Evolutionary conservation across 139 green algal species (phyloP).

Genomic region (Astrephomene gubernaculifera): DNA sequence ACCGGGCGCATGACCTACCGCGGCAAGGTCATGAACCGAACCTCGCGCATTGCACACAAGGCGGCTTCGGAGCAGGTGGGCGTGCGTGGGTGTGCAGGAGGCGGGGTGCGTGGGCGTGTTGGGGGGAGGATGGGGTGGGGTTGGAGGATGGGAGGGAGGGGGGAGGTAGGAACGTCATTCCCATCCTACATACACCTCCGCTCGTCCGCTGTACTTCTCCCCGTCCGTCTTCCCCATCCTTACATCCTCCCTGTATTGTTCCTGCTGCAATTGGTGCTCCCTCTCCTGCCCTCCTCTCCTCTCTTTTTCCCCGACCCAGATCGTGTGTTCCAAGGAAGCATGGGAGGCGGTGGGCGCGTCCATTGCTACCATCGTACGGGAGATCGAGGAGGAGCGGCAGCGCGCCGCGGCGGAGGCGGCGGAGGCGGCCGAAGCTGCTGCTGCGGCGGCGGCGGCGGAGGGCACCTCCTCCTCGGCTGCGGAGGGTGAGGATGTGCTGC

Average conservation of each 20-base stretch:
- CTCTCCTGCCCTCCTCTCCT: too few relatives aligned
- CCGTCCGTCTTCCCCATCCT: too few relatives aligned
- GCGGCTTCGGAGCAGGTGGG: slow-evolving; percentile 28
- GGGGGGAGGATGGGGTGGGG: too few relatives aligned
- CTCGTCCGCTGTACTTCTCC: neutral
- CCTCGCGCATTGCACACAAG: slow-evolving; percentile 43
- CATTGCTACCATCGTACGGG: neutral
- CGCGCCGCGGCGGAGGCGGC: neutral
- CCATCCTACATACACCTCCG: too few relatives aligned
- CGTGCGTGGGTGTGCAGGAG: neutral
- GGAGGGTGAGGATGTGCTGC: neutral
- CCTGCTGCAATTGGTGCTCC: too few relatives aligned
- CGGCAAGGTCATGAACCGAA: slow-evolving; percentile 45
- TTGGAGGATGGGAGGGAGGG: too few relatives aligned
- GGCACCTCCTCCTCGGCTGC: neutral
- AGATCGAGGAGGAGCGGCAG: slow-evolving; percentile 9
- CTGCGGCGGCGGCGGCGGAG: neutral
- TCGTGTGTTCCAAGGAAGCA: slow-evolving; percentile 36
- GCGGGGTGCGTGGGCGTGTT: neutral
- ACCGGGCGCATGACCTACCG: slow-evolving; percentile 45
- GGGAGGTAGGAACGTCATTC: neutral
- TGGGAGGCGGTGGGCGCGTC: slow-evolving; percentile 17
- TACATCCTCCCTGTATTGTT: too few relatives aligned
- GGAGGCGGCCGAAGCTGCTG: neutral
- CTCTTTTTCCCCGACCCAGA: slow-evolving; percentile 11